These are phyloP conservation scores for Pseudevernia furfuracea DNA, from an alignment of 495 filamentous ascomycete species.

Conservation along the genomic window DNA sequence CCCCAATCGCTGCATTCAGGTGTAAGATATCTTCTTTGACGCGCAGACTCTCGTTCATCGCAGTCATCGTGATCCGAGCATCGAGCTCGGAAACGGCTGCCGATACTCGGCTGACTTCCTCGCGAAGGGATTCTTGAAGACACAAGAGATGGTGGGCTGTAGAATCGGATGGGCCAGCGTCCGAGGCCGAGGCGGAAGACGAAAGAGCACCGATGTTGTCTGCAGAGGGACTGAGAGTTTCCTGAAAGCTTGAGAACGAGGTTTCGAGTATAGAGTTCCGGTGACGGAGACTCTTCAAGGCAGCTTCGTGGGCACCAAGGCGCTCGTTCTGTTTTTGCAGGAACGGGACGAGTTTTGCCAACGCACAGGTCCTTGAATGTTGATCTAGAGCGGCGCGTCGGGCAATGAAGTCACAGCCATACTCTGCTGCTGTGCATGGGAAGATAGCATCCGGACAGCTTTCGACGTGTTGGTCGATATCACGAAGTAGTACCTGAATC, in stretches of 20 bases:
- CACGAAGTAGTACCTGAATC: conserved; percentile 39
- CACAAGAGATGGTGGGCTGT: conserved; percentile 54
- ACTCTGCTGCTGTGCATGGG: conserved; percentile 46
- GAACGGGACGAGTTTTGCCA: conserved; percentile 52
- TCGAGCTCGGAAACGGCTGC: conserved; percentile 56
- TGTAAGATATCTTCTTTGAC: conserved; percentile 62
- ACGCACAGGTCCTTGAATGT: conserved; percentile 50
- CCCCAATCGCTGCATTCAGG: conserved; percentile 55
- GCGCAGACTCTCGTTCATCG: conserved; percentile 60
- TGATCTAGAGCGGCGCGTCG: conserved; percentile 41
- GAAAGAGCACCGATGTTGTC: conserved; percentile 16
- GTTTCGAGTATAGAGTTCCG: conserved; percentile 54
- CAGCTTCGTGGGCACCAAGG: conserved; percentile 48
- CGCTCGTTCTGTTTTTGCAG: conserved; percentile 51
- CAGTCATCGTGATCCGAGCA: conserved; percentile 56
- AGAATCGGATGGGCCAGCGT: conserved; percentile 32
- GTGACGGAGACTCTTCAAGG: conserved; percentile 47
- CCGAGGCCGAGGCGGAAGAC: conserved; percentile 6
- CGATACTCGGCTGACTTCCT: conserved; percentile 53
- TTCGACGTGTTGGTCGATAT: conserved; percentile 44
- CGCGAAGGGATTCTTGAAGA: conserved; percentile 59
- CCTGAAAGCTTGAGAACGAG: conserved; percentile 43
- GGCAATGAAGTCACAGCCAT: conserved; percentile 48
- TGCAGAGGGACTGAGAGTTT: conserved; percentile 30
- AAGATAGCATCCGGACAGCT: conserved; percentile 48